Evolutionary conservation across 2,329 filamentous ascomycete genomes (phyloP), one percentile per base, ranked within the genome.

Genomic region (Fusarium drepaniforme): DNA sequence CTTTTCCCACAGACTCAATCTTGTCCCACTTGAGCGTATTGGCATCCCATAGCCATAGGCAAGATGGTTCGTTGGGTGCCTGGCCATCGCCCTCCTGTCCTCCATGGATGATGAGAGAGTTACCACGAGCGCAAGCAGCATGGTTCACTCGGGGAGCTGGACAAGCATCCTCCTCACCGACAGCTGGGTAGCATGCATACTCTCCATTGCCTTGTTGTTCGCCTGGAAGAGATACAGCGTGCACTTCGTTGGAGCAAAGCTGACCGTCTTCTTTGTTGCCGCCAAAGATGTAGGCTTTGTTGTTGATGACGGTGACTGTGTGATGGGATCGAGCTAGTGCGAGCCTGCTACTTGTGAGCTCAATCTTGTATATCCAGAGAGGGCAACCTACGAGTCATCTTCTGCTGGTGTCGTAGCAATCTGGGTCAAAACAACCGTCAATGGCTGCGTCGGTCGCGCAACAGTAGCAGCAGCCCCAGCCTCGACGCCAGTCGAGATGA

Each of bases 151-250:
- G 58, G 4, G 64, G 62, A 0, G 67, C 21, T 1, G 75, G 75
- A 5, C 53, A 59, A 7, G 51, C 46, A 8, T 60, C 64, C 1
- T 71, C 73, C 1, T 69, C 70, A 0, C 70, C 67, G 1, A 75
- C 72, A 0, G 75, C 72, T 12, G 75, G 75, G 6, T 77, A 77
- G 13, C 75, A 77, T 0, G 75, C 75, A 12, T 77, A 77, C 18
- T 77, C 75, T 3, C 49, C 30, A 21, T 75, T 30, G 1, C 64
- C 67, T 4, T 28, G 18, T 0, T 64, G 38, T 2, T 68, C 57
- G 4, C 42, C 64, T 5, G 59, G 46, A 0, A 77, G 58, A 0
- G 72, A 61, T 3, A 77, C 30, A 3, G 57, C 75, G 23, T 77
- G 75, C 0, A 77, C 28, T 11, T 77, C 75, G 13, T 75, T 77